Percentiles rank a stretch among this genome's conserved stretches.
Evolutionary conservation across 768 basidiomycete species (phyloP).

Genomic region (Serendipita vermifera): DNA sequence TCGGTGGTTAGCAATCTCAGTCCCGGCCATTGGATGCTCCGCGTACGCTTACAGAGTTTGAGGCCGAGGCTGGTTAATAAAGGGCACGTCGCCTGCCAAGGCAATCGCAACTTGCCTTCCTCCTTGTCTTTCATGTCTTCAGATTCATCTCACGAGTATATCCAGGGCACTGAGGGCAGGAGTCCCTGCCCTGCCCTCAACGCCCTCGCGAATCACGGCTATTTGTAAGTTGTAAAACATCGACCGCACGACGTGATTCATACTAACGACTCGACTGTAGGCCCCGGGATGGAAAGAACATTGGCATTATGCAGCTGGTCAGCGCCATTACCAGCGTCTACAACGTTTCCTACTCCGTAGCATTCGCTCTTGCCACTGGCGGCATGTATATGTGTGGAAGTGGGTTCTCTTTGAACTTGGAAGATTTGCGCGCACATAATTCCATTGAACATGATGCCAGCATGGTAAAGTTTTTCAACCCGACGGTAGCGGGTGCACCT

Average conservation of each 20-base stretch:
- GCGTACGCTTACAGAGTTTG: no score
- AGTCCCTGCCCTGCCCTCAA: constrained; percentile 2
- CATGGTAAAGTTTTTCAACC: not conserved
- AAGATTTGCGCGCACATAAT: not conserved
- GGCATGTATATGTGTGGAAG: not conserved
- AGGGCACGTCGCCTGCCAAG: not conserved
- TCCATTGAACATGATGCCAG: constrained; percentile 6
- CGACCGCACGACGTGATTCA: not conserved
- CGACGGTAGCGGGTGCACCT: not conserved
- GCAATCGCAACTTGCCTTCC: not conserved
- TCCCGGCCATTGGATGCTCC: no score
- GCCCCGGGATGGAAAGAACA: not conserved
- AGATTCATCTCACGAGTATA: no score
- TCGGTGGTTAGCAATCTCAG: no score
- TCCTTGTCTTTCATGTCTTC: not conserved
- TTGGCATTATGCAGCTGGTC: not conserved
- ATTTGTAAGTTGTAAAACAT: not conserved
- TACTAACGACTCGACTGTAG: not conserved
- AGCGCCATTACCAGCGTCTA: not conserved
- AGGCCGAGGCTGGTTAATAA: no score
- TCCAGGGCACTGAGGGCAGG: no score
- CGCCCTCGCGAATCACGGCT: not conserved
- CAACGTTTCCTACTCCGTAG: not conserved
- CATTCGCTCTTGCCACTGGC: not conserved
- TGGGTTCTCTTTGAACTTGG: not conserved